These are phyloP conservation scores for Zygnema cylindricum DNA, from an alignment of 139 green algal genomes.

Conservation along the genomic window DNA sequence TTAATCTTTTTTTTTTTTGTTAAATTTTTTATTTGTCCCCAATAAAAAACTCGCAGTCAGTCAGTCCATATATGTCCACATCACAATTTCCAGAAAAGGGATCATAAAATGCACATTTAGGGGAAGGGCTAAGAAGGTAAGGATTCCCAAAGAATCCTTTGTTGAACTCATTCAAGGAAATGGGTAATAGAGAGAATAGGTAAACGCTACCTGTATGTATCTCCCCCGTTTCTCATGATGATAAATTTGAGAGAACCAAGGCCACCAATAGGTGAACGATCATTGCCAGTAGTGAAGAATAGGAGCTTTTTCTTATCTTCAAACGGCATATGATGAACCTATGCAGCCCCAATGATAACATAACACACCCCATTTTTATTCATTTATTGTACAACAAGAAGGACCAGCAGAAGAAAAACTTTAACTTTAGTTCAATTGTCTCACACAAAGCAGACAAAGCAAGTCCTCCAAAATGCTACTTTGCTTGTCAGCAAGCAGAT, in stretches of 20 bases:
- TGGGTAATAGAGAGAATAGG: background rate
- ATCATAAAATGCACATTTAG: background rate
- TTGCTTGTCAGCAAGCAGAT: too few relatives aligned
- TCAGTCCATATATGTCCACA: too few relatives aligned
- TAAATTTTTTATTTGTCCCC: too few relatives aligned
- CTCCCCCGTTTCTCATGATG: conserved; percentile 31
- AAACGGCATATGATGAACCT: conserved; percentile 10
- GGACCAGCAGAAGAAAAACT: background rate
- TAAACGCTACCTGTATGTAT: background rate
- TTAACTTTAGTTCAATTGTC: background rate
- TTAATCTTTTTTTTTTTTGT: too few relatives aligned
- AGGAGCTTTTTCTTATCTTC: conserved; percentile 58
- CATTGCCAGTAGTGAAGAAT: conserved; percentile 61
- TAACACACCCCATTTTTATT: background rate
- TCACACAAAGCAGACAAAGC: too few relatives aligned
- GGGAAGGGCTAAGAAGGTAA: background rate
- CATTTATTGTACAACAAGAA: background rate
- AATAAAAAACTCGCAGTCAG: too few relatives aligned
- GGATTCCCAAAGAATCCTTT: too few relatives aligned
- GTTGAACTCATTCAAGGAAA: too few relatives aligned
- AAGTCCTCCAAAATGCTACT: too few relatives aligned
- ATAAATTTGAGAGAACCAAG: conserved; percentile 58
- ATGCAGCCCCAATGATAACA: too few relatives aligned
- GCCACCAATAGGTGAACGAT: conserved; percentile 60
- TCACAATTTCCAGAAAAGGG: background rate